These are phyloP conservation scores for Porodaedalea pini DNA, from an alignment of 1,284 basidiomycete species.

Conservation along the genomic window DNA sequence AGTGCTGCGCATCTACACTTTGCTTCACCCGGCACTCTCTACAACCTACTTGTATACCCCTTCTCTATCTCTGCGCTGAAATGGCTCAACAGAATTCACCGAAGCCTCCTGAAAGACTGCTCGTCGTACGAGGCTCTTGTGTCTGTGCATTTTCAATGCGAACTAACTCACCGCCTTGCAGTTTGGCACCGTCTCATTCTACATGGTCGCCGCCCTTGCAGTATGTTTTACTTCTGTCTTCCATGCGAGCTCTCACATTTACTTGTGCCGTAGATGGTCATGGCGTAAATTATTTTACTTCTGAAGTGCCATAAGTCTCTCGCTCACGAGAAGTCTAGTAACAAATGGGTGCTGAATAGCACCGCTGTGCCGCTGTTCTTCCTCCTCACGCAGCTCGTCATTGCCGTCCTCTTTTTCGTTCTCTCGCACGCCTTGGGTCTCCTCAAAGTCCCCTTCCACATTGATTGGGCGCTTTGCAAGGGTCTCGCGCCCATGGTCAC, in stretches of 20 bases:
- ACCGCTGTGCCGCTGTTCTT: slow-evolving; percentile 79
- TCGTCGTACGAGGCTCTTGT: slow-evolving; percentile 27
- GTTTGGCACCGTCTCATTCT: slow-evolving; percentile 70
- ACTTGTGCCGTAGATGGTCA: slow-evolving; percentile 62
- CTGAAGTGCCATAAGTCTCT: background rate
- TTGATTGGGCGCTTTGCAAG: slow-evolving; percentile 61
- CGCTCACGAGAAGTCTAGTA: slow-evolving; percentile 39
- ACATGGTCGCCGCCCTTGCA: slow-evolving; percentile 76
- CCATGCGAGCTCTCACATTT: background rate
- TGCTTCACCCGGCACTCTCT: too few species aligned
- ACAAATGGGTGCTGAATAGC: slow-evolving; percentile 75
- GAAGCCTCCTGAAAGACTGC: slow-evolving; percentile 22
- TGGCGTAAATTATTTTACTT: slow-evolving; percentile 53
- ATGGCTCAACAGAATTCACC: slow-evolving; percentile 23
- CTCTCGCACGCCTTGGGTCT: slow-evolving; percentile 57
- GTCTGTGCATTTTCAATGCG: too few species aligned
- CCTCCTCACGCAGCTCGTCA: slow-evolving; percentile 74
- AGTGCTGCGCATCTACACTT: background rate
- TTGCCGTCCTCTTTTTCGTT: slow-evolving; percentile 75
- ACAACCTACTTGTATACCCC: background rate
- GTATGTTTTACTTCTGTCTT: slow-evolving; percentile 44
- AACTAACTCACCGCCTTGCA: slow-evolving; percentile 32
- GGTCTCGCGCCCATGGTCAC: slow-evolving; percentile 70
- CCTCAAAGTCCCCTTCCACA: slow-evolving; percentile 55
- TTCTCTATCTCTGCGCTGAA: background rate